phyloP scores from a whole-genome alignment of 768 basidiomycete genomes.

The Wakefieldia striispora region DNA sequence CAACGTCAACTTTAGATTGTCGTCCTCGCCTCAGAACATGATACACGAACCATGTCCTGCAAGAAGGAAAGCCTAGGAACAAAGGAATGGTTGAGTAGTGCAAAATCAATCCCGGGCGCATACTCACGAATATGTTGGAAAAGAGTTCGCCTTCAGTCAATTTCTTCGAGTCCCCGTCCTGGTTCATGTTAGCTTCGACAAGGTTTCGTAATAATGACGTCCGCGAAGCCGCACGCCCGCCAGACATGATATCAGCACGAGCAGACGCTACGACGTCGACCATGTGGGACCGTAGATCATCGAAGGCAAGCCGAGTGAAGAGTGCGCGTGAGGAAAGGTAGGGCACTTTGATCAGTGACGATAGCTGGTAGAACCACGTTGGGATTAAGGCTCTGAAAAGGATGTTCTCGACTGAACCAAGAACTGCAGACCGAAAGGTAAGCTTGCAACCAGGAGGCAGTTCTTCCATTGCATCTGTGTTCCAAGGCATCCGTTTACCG shows the following conservation, averaged over 20 bases:
- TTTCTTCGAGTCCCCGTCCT: slow-evolving; percentile 28
- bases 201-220: slow-evolving; percentile 44
- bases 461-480: slow-evolving; percentile 26
- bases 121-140: slow-evolving; percentile 48
- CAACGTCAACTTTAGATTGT: slow-evolving; percentile 6
- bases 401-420: slow-evolving; percentile 18
- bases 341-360: slow-evolving; percentile 31
- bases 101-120: background rate
- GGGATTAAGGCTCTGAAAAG: slow-evolving; percentile 34
- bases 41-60: slow-evolving; percentile 45
- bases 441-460: slow-evolving; percentile 32
- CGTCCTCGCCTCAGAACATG: background rate
- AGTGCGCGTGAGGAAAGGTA: slow-evolving; percentile 34
- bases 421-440: slow-evolving; percentile 38
- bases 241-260: slow-evolving; percentile 34
- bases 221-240: slow-evolving; percentile 22
- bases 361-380: slow-evolving; percentile 29
- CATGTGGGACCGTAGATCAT: slow-evolving; percentile 40
- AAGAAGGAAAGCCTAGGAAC: slow-evolving; percentile 41
- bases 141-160: slow-evolving; percentile 46
- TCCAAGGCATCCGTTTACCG: slow-evolving; percentile 36
- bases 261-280: slow-evolving; percentile 39
- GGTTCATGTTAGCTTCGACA: slow-evolving; percentile 46
- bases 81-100: background rate
- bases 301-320: slow-evolving; percentile 32